phyloP scores from a whole-genome alignment of 176 grass and related monocot species.

The Cenchrus fungigraminus region DNA sequence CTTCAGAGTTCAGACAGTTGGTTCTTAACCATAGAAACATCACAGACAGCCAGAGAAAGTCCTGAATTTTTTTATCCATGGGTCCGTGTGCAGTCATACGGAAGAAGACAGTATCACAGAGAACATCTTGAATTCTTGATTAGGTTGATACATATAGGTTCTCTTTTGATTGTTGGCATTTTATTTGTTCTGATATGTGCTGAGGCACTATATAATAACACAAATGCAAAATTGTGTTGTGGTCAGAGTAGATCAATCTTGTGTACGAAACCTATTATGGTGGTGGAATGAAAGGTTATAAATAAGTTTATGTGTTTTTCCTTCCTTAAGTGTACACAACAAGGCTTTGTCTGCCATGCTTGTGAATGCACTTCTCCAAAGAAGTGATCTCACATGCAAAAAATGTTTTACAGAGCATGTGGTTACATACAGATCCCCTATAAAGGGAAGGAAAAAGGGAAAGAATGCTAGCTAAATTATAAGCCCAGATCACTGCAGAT shows the following conservation, averaged over 20 bases:
- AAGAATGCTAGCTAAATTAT: not conserved
- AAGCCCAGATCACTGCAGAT: not conserved
- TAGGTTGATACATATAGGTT: constrained; percentile 44
- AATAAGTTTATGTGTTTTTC: constrained; percentile 12
- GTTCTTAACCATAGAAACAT: constrained; percentile 34
- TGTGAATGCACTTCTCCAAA: not conserved
- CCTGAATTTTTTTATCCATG: constrained; percentile 27
- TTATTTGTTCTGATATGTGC: constrained; percentile 24
- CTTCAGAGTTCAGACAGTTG: constrained; percentile 28
- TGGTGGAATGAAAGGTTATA: constrained; percentile 29
- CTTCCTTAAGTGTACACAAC: not conserved
- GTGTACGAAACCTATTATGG: constrained; percentile 30
- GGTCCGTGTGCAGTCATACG: constrained; percentile 12
- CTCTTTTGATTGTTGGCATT: constrained; percentile 18
- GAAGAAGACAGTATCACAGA: constrained; percentile 7
- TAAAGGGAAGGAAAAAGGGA: not conserved
- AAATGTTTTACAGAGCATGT: not conserved
- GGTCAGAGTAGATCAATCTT: constrained; percentile 24
- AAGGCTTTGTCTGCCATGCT: not conserved
- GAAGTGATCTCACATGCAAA: not conserved
- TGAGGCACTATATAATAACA: constrained; percentile 44
- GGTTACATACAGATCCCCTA: not conserved
- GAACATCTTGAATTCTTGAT: constrained; percentile 29
- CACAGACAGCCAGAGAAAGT: constrained; percentile 18
- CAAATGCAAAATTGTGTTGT: constrained; percentile 35